phyloP scores from a whole-genome alignment of 2,329 filamentous ascomycete species.

The Trichophyton rubrum region DNA sequence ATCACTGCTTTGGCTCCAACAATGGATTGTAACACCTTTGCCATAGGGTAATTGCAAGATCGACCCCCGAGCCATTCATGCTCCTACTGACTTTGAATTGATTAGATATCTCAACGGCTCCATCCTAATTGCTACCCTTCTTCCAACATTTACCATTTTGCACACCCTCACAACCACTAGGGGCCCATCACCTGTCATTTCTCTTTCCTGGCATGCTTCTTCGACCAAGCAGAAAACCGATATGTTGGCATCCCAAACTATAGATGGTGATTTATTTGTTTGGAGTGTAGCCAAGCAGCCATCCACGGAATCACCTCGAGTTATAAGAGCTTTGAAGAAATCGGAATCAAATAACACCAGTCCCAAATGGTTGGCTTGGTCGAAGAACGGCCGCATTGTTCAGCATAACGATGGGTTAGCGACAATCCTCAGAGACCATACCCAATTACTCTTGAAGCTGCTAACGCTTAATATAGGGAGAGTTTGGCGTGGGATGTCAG shows the following conservation, averaged over 20 bases:
- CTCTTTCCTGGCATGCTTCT: constrained; percentile 87
- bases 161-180: constrained; percentile 81
- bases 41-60: constrained; percentile 60
- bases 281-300: constrained; percentile 87
- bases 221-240: constrained; percentile 93
- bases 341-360: constrained; percentile 60
- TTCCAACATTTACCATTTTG: constrained; percentile 84
- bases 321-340: constrained; percentile 75
- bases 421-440: neutral
- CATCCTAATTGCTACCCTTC: constrained; percentile 74
- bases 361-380: constrained; percentile 96
- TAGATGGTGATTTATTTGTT: constrained; percentile 82
- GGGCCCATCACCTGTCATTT: constrained; percentile 74
- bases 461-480: constrained; percentile 44
- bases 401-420: constrained; percentile 79
- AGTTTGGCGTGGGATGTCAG: constrained; percentile 93
- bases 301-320: constrained; percentile 63
- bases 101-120: constrained; percentile 79
- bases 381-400: constrained; percentile 90
- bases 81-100: constrained; percentile 1
- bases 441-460: neutral
- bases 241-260: constrained; percentile 88
- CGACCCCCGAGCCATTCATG: neutral
- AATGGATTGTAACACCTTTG: constrained; percentile 83
- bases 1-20: constrained; percentile 88